Evolutionary conservation across 2,329 filamentous ascomycete species (phyloP).

Genomic region (Cladosporium oxysporum): DNA sequence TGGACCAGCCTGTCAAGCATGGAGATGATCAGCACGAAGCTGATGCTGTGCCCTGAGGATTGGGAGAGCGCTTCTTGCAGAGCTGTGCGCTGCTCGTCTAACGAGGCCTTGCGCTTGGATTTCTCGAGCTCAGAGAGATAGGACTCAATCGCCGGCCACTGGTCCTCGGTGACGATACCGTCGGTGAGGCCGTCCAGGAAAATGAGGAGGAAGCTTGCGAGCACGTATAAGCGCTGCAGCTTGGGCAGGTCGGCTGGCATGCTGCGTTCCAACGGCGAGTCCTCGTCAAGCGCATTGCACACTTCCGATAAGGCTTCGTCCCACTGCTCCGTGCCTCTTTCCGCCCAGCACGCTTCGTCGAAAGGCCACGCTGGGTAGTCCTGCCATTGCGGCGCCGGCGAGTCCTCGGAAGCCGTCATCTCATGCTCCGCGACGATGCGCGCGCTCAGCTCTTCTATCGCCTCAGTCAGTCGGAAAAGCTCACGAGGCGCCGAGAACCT

Average conservation of each 20-base stretch:
- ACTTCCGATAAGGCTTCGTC: conserved; percentile 47
- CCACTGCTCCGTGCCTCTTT: conserved; percentile 43
- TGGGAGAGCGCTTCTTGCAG: conserved; percentile 74
- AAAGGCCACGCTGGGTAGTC: conserved; percentile 62
- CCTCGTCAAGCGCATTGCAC: conserved; percentile 71
- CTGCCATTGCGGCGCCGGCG: conserved; percentile 53
- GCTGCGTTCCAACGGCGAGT: conserved; percentile 60
- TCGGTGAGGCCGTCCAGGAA: conserved; percentile 77
- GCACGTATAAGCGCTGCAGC: conserved; percentile 70
- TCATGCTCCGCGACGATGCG: conserved; percentile 63
- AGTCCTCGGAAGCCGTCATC: conserved; percentile 47
- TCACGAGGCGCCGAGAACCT: conserved; percentile 83
- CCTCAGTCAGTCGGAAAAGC: conserved; percentile 84
- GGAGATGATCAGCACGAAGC: conserved; percentile 82
- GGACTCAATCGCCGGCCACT: conserved; percentile 71
- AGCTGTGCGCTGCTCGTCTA: conserved; percentile 59
- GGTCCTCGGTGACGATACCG: conserved; percentile 68
- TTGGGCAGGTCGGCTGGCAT: conserved; percentile 66
- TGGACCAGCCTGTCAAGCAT: conserved; percentile 65
- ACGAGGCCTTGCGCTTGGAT: conserved; percentile 44
- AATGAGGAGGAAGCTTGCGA: conserved; percentile 69
- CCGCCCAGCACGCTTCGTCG: conserved; percentile 51
- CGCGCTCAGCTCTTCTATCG: conserved; percentile 63
- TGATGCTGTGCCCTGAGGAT: conserved; percentile 78
- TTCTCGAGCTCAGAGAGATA: conserved; percentile 54